These are phyloP conservation scores for Yamadazyma philogaea DNA, from an alignment of 805 yeast species.

Conservation along the genomic window DNA sequence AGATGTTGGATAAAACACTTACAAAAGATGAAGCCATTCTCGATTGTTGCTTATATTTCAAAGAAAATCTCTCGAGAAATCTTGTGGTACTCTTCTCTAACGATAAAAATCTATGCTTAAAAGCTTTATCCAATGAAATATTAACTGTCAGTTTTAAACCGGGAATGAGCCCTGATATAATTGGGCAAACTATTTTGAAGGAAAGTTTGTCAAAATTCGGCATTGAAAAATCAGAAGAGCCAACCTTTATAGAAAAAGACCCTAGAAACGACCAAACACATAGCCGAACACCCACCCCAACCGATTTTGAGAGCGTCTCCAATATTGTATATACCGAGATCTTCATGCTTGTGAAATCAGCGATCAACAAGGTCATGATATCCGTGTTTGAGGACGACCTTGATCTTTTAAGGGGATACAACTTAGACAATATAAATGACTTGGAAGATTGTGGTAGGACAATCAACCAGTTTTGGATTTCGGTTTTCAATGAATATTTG, in stretches of 20 bases:
- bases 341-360: conserved; percentile 37
- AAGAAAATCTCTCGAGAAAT: conserved; percentile 29
- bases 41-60: conserved; percentile 75
- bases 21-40: conserved; percentile 77
- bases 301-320: not conserved
- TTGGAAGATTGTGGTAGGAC: conserved; percentile 43
- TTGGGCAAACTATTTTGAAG: conserved; percentile 37
- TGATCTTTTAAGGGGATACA: conserved; percentile 47
- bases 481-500: conserved; percentile 55
- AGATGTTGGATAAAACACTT: conserved; percentile 46
- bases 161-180: conserved; percentile 43
- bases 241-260: conserved; percentile 5
- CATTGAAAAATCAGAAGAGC: not conserved
- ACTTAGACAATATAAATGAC: conserved; percentile 27
- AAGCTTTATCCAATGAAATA: conserved; percentile 65
- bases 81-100: conserved; percentile 68
- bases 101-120: conserved; percentile 78
- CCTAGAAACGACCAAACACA: not conserved
- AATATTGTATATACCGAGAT: conserved; percentile 40
- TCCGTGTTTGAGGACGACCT: conserved; percentile 57
- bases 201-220: conserved; percentile 33
- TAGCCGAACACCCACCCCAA: not conserved
- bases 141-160: conserved; percentile 57
- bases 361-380: conserved; percentile 51
- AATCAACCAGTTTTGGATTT: conserved; percentile 48